Evolutionary conservation across 306 rosid species (phyloP), one percentile per base, ranked within the genome.

Genomic region (Castanea crenata): DNA sequence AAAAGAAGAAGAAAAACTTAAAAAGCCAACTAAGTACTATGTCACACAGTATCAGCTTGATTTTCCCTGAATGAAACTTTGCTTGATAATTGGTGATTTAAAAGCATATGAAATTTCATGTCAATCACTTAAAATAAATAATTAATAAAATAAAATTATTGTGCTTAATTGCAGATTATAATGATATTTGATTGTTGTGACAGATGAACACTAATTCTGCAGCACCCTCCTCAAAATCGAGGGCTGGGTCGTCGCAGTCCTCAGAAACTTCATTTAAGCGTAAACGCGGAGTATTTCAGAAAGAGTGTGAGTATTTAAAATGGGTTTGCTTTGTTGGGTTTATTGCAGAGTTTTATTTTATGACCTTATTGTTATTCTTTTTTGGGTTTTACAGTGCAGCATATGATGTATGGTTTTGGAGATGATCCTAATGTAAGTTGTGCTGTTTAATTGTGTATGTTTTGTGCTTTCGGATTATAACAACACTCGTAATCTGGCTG

Each of bases 321-420:
- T 19, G 55, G 25, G 71, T 18, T 25, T 46, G 9, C 20, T 8
- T 75, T 55, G 51, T 13, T 73, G 61, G 29, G 2, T 49, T 31
- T 11, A 27, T 20, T 34, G 46, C 46, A 63, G 4, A 44, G 12
- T 54, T 18, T 69, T 2, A 58, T 72, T 34, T 51, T 46, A 38
- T n/a, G 16, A 32, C 63, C 32, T 14, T 41, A 8, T 59, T 58
- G 71, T 7, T 65, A 21, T 77, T 29, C 18, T 69, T 82, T 57
- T 80, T 2, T 9, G 57, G 4, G 71, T 74, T 46, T 23, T 75
- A 6, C 44, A 94, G 97, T 94, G 92, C 95, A 94, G 89, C 99
- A 94, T 78, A 92, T 94, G 97, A 94, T 94, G 97, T 94, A 91
- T 81, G 99, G 99, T 27, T 92, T 92, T 34, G 99, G 99, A 80